These are phyloP conservation scores for Vaccinium vitisidaea DNA, from an alignment of 148 eudicot genomes.

Conservation along the genomic window DNA sequence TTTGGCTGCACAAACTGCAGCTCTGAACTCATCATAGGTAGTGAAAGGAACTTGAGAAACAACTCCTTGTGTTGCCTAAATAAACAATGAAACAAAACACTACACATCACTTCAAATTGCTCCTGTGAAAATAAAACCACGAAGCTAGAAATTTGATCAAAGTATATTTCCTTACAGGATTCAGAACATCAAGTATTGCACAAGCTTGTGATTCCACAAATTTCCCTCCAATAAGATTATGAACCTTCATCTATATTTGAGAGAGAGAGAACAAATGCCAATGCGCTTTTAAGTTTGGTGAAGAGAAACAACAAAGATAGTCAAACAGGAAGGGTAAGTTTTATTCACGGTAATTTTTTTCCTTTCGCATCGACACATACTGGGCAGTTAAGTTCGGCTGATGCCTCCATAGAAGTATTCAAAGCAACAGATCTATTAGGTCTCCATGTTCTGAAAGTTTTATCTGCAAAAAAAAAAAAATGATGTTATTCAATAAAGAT, in stretches of 20 bases:
- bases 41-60: slow-evolving; percentile 65
- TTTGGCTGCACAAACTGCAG: slow-evolving; percentile 61
- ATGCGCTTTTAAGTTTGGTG: neutral
- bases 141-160: neutral
- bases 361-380: slow-evolving; percentile 20
- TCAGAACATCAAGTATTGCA: slow-evolving; percentile 49
- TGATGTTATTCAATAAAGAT: neutral
- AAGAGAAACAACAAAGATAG: neutral
- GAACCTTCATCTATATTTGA: slow-evolving; percentile 29
- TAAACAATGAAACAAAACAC: slow-evolving; percentile 3
- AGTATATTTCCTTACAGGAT: slow-evolving; percentile 46
- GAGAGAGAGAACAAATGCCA: neutral
- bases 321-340: neutral
- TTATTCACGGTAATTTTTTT: neutral
- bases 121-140: slow-evolving; percentile 6
- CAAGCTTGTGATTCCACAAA: slow-evolving; percentile 49
- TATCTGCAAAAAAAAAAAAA: slow-evolving; percentile 23
- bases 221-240: slow-evolving; percentile 61
- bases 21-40: slow-evolving; percentile 57
- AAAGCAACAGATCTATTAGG: slow-evolving; percentile 20
- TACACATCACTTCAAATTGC: neutral
- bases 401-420: slow-evolving; percentile 16
- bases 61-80: slow-evolving; percentile 70
- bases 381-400: slow-evolving; percentile 4
- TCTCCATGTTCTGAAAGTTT: slow-evolving; percentile 30